phyloP scores from a whole-genome alignment of 768 basidiomycete species.

The Rhizopogon vulgaris region DNA sequence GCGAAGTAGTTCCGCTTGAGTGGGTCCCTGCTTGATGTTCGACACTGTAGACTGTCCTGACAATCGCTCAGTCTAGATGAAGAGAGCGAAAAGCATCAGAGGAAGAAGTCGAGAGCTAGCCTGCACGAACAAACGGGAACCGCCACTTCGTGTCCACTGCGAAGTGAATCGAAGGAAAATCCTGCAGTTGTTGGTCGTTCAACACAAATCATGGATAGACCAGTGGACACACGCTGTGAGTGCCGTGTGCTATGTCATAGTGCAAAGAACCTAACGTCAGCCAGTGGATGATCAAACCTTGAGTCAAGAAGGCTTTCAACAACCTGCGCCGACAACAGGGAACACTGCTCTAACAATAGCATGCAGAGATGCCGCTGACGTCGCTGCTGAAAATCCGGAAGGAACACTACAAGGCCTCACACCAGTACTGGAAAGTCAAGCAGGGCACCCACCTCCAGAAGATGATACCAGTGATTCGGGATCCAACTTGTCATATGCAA shows the following conservation, averaged over 20 bases:
- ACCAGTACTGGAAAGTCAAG: background rate
- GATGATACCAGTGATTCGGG: constrained; percentile 14
- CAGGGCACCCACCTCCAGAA: background rate
- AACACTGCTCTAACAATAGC: background rate
- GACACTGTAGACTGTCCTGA: constrained; percentile 4
- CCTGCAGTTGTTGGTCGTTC: background rate
- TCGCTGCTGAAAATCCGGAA: background rate
- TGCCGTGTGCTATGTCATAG: constrained; percentile 13
- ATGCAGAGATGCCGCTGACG: background rate
- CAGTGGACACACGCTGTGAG: constrained; percentile 19
- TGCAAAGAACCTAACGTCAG: background rate
- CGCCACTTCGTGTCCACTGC: background rate
- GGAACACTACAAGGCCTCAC: background rate
- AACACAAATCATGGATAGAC: constrained; percentile 8
- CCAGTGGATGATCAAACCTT: background rate
- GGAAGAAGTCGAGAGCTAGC: constrained; percentile 5
- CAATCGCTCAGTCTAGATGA: constrained; percentile 8
- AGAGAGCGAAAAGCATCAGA: constrained; percentile 8
- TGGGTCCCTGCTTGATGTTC: constrained; percentile 1
- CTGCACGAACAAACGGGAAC: background rate
- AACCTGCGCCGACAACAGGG: background rate
- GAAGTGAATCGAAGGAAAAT: background rate
- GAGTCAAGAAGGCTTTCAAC: background rate
- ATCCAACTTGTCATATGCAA: constrained; percentile 18
- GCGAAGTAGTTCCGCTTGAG: background rate